Evolutionary conservation across 2,329 filamentous ascomycete genomes (phyloP).

Genomic region (Pseudovirgaria hyperparasitica): DNA sequence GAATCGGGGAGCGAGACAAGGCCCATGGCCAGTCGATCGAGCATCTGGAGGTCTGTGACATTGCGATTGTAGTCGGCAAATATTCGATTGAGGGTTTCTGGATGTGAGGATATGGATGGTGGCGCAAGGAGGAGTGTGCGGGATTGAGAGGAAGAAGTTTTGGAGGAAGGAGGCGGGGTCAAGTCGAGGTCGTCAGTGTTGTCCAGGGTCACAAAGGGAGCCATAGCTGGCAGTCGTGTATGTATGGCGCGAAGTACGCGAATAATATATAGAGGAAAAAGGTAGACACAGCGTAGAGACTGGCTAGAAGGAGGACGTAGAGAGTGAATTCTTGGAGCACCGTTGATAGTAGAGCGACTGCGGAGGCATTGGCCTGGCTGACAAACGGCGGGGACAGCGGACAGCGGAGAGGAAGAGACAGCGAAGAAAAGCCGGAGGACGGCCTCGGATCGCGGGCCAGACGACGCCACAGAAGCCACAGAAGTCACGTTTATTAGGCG

Average conservation of each 20-base stretch:
- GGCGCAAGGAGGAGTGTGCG: constrained; percentile 79
- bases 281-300: neutral
- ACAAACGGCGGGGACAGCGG: neutral
- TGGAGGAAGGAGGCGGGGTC: no score
- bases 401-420: neutral
- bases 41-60: constrained; percentile 87
- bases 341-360: no score
- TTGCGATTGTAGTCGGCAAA: constrained; percentile 62
- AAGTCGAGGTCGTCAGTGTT: constrained; percentile 23
- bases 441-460: no score
- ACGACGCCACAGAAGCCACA: no score
- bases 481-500: no score
- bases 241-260: neutral
- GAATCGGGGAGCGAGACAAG: constrained; percentile 62
- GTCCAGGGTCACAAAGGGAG: constrained; percentile 26
- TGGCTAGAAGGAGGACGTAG: neutral
- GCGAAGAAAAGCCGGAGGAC: neutral
- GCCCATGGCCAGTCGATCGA: constrained; percentile 77
- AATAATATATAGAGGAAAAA: neutral
- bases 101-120: constrained; percentile 76
- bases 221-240: no score
- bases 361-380: no score
- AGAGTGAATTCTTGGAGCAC: neutral
- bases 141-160: no score
- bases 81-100: constrained; percentile 59